Percentiles rank a stretch among this genome's conserved stretches.
phyloP scores from a whole-genome alignment of 371 early-diverging fungal species.

The Basidiobolus meristosporus region DNA sequence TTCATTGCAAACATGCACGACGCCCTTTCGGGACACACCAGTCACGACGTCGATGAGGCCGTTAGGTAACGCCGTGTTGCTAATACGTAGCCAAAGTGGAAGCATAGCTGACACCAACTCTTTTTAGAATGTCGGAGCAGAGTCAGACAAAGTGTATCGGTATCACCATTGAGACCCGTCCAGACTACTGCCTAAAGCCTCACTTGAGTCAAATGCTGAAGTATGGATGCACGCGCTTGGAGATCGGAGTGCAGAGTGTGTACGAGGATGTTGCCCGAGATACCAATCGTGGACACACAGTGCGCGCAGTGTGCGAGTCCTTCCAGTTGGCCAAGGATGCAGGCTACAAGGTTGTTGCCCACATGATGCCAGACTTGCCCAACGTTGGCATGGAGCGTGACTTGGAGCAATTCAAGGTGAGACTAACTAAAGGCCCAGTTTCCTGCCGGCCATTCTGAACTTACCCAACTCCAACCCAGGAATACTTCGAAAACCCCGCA shows the following conservation, averaged over 20 bases:
- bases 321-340: constrained; percentile 98
- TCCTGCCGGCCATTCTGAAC: no score
- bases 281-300: constrained; percentile 99
- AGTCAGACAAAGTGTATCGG: constrained; percentile 97
- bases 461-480: constrained; percentile 8
- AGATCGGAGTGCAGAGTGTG: constrained; percentile 99
- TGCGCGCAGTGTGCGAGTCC: constrained; percentile 91
- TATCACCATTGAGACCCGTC: constrained; percentile 99
- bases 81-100: not conserved
- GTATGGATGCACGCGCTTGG: constrained; percentile 99
- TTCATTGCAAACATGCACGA: constrained; percentile 97
- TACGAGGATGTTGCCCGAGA: constrained; percentile 99
- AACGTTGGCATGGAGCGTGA: constrained; percentile 99
- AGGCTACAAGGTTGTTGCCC: constrained; percentile 99
- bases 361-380: constrained; percentile 99
- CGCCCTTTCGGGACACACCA: constrained; percentile 87
- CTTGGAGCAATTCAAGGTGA: constrained; percentile 86
- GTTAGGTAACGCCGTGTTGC: constrained; percentile 29
- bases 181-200: constrained; percentile 97
- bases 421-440: not conserved
- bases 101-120: not conserved
- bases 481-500: constrained; percentile 98
- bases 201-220: constrained; percentile 94
- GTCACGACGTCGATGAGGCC: constrained; percentile 91
- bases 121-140: constrained; percentile 76